A percentile compares a stretch with the other conserved stretches of the same genome.
phyloP scores from a whole-genome alignment of 2,329 filamentous ascomycete genomes.

The Venturia pyrina region DNA sequence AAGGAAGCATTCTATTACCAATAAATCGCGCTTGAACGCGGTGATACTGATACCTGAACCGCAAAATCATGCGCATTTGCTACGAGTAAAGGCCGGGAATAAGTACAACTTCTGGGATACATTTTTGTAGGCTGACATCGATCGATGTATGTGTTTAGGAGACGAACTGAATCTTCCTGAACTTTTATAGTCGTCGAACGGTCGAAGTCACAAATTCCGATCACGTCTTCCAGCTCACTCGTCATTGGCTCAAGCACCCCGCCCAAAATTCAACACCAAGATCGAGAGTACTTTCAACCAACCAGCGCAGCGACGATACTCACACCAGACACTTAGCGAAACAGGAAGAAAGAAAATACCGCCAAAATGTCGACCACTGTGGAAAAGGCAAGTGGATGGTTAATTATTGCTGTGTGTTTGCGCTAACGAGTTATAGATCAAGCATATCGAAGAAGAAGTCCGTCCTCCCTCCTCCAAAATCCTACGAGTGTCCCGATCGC shows the following conservation, averaged over 20 bases:
- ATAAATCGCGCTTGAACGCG: background rate
- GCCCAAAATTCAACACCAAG: background rate
- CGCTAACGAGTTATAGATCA: conserved; percentile 54
- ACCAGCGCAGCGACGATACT: background rate
- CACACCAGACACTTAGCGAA: background rate
- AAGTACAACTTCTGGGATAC: background rate
- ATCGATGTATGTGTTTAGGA: background rate
- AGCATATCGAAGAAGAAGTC: conserved; percentile 92
- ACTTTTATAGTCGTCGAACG: background rate
- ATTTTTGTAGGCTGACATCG: background rate
- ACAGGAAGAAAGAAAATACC: background rate
- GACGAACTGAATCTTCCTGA: background rate
- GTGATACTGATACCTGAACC: background rate
- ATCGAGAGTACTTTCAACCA: background rate
- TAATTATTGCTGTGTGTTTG: background rate
- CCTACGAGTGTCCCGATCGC: conserved; percentile 13
- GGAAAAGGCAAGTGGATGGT: conserved; percentile 63
- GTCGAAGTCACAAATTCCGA: background rate
- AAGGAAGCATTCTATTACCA: background rate
- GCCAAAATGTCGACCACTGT: conserved; percentile 87
- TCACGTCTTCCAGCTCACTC: background rate
- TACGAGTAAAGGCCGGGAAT: background rate
- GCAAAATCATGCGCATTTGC: background rate
- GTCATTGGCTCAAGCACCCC: background rate
- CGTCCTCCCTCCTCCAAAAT: conserved; percentile 25